Conservation (phyloP, 495 filamentous ascomycete species). For the Rhypophila decipiens region DNA sequence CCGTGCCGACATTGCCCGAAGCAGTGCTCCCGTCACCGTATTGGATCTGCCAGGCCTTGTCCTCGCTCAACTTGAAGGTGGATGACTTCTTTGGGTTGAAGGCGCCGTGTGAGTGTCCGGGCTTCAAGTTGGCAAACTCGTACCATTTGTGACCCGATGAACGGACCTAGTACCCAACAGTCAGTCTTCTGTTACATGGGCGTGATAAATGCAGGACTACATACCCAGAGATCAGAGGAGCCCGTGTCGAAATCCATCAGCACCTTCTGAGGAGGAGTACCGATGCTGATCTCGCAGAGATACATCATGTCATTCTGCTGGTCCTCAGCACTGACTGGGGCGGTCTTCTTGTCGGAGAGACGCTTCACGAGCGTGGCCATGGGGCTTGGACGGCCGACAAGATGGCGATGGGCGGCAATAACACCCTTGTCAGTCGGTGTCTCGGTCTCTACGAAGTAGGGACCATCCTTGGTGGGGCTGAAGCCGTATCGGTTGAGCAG, state of each 20-base stretch:
- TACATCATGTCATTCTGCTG: slow-evolving; percentile 69
- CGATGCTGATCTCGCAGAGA: slow-evolving; percentile 60
- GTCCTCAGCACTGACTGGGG: slow-evolving; percentile 63
- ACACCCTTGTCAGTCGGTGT: too few relatives aligned
- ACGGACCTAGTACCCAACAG: too few relatives aligned
- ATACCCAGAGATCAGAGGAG: slow-evolving; percentile 72
- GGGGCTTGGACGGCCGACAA: slow-evolving; percentile 42
- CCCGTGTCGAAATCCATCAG: slow-evolving; percentile 73
- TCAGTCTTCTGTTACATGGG: too few relatives aligned
- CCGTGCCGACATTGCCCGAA: slow-evolving; percentile 65
- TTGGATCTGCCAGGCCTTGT: slow-evolving; percentile 59
- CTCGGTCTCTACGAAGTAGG: slow-evolving; percentile 53
- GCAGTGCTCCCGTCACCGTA: slow-evolving; percentile 70
- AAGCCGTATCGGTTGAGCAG: slow-evolving; percentile 66
- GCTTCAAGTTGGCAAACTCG: too few relatives aligned
- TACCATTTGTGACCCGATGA: too few relatives aligned
- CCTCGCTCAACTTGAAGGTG: slow-evolving; percentile 48
- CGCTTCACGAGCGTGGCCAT: slow-evolving; percentile 49
- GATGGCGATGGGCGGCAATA: too few relatives aligned
- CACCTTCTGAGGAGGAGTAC: slow-evolving; percentile 60
- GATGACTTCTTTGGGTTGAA: slow-evolving; percentile 57
- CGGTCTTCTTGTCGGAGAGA: slow-evolving; percentile 25
- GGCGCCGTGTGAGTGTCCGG: slow-evolving; percentile 42
- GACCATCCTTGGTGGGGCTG: slow-evolving; percentile 61
- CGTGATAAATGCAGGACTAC: too few relatives aligned